Evolutionary conservation across 768 basidiomycete genomes (phyloP).

Genomic region (Solioccasus polychromus): DNA sequence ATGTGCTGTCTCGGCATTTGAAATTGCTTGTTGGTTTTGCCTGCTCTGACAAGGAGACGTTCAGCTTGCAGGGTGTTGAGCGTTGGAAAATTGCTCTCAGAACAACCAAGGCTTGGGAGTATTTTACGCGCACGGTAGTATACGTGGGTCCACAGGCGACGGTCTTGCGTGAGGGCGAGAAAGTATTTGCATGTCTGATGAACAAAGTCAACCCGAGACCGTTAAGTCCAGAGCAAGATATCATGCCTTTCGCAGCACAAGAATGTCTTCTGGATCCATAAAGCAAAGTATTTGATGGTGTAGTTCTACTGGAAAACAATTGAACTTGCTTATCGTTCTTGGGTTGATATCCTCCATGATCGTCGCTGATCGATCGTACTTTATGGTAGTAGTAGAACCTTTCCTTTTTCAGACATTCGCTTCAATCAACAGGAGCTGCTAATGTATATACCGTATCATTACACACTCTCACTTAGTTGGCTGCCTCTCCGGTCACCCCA

Average conservation of each 20-base stretch:
- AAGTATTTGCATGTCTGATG: conserved; percentile 11
- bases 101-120: conserved; percentile 2
- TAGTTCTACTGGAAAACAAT: conserved; percentile 4
- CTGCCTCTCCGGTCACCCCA: too few species aligned
- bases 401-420: too few species aligned
- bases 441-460: too few species aligned
- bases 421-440: too few species aligned
- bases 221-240: neutral
- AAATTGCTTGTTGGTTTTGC: conserved; percentile 4
- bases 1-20: neutral
- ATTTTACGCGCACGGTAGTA: conserved; percentile 3
- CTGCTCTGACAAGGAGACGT: conserved; percentile 7
- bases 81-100: conserved; percentile 5
- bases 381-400: too few species aligned
- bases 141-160: conserved; percentile 3
- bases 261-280: conserved; percentile 3
- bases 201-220: neutral
- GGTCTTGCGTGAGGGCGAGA: neutral
- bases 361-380: too few species aligned
- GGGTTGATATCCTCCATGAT: too few species aligned
- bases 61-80: neutral
- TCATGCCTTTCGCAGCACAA: conserved; percentile 12
- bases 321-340: neutral
- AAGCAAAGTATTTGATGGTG: conserved; percentile 4
- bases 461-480: too few species aligned